These are phyloP conservation scores for Podosphaera xanthii DNA, from an alignment of 2,329 filamentous ascomycete genomes.

Conservation along the genomic window DNA sequence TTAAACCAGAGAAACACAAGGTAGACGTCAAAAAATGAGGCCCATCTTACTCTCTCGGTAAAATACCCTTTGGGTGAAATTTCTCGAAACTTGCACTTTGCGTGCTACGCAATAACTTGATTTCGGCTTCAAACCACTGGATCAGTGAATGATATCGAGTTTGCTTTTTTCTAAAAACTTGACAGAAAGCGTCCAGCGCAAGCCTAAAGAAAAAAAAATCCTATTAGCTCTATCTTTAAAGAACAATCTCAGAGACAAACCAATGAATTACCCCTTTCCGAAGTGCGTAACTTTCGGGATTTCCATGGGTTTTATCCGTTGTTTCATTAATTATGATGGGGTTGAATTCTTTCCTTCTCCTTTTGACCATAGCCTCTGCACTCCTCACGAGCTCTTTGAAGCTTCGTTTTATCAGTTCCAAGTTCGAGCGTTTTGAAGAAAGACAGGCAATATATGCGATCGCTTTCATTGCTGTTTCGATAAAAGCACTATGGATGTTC, in stretches of 20 bases:
- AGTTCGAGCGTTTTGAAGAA: constrained; percentile 30
- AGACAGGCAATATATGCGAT: constrained; percentile 40
- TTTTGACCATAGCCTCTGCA: constrained; percentile 12
- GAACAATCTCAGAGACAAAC: too few relatives aligned
- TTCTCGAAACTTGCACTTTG: too few relatives aligned
- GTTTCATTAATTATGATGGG: constrained; percentile 8
- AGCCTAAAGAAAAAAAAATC: constrained; percentile 7
- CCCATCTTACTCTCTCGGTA: too few relatives aligned
- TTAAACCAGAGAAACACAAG: too few relatives aligned
- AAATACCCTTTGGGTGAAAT: too few relatives aligned
- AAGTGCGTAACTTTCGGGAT: too few relatives aligned
- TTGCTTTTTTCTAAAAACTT: neutral
- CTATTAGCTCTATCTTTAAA: constrained; percentile 12
- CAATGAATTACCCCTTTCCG: too few relatives aligned
- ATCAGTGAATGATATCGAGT: too few relatives aligned
- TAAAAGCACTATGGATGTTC: constrained; percentile 57
- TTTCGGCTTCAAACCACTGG: too few relatives aligned
- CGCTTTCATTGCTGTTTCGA: constrained; percentile 57
- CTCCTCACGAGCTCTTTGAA: constrained; percentile 8
- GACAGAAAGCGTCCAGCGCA: constrained; percentile 3
- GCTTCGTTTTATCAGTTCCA: constrained; percentile 26
- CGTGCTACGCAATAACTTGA: too few relatives aligned
- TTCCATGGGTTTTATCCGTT: neutral
- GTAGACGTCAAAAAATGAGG: too few relatives aligned
- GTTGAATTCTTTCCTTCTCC: constrained; percentile 8